Percentiles rank a stretch among this genome's conserved stretches.
Conservation (phyloP, 148 eudicot species). For the Heliamphora exappendiculata region DNA sequence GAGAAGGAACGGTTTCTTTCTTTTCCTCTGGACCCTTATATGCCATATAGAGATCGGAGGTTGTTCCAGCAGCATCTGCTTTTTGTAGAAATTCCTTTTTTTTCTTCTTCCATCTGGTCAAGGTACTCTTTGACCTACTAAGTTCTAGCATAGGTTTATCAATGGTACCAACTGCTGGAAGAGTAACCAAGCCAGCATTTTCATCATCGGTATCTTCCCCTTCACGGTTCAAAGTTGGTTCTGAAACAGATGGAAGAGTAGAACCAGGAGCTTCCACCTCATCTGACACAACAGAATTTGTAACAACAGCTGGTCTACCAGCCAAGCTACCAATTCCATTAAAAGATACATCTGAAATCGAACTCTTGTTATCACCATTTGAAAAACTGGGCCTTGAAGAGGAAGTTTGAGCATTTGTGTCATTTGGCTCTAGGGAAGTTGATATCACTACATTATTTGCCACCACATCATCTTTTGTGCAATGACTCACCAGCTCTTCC, state of each 20-base stretch:
- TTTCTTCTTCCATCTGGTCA: conserved; percentile 46
- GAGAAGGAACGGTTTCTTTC: conserved; percentile 29
- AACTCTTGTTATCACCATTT: conserved; percentile 17
- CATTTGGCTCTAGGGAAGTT: conserved; percentile 9
- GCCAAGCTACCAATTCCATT: conserved; percentile 16
- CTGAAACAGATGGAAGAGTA: conserved; percentile 19
- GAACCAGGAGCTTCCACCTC: conserved; percentile 25
- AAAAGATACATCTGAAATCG: conserved; percentile 12
- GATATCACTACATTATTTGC: conserved; percentile 13
- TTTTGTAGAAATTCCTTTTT: conserved; percentile 52
- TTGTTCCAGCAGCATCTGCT: conserved; percentile 73
- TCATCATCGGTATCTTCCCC: conserved; percentile 20
- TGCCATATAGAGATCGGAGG: conserved; percentile 72
- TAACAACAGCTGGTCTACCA: conserved; percentile 19
- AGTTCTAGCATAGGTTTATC: conserved; percentile 34
- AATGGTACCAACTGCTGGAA: conserved; percentile 35
- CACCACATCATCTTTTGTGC: conserved; percentile 8
- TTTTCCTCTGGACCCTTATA: conserved; percentile 81
- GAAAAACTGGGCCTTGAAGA: conserved; percentile 11
- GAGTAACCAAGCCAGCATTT: conserved; percentile 22
- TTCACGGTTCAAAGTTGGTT: conserved; percentile 25
- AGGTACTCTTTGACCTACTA: conserved; percentile 32
- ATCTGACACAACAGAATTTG: conserved; percentile 22
- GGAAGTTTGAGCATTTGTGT: conserved; percentile 12
- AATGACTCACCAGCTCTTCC: conserved; percentile 9